A percentile compares a stretch with the other conserved stretches of the same genome.
phyloP scores from a whole-genome alignment of 306 rosid genomes.

The Medicago lupulina region DNA sequence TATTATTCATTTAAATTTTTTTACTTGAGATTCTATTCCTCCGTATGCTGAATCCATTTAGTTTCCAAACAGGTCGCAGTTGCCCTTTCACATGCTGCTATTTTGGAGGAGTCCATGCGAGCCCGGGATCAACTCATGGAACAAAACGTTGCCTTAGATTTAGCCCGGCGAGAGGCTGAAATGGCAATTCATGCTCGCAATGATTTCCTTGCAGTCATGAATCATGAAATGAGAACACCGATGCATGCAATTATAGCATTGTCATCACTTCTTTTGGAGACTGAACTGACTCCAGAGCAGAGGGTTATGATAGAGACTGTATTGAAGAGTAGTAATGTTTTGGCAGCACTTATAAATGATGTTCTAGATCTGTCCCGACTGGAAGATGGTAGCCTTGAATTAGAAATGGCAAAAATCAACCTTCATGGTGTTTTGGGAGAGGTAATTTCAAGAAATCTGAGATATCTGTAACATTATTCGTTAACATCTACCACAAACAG shows the following conservation, averaged over 20 bases:
- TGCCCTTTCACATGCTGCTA: constrained; percentile 97
- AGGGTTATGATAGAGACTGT: constrained; percentile 86
- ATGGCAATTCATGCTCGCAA: constrained; percentile 88
- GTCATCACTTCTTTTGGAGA: constrained; percentile 88
- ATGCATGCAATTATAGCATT: constrained; percentile 91
- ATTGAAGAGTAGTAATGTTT: constrained; percentile 81
- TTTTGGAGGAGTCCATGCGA: constrained; percentile 91
- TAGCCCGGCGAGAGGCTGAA: constrained; percentile 92
- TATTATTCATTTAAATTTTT: constrained; percentile 31
- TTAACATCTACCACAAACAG: constrained; percentile 4
- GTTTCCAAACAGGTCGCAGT: constrained; percentile 81
- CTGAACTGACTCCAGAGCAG: constrained; percentile 80
- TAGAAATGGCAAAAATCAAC: constrained; percentile 70
- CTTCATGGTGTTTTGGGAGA: constrained; percentile 81
- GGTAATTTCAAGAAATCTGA: constrained; percentile 45
- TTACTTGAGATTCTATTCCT: constrained; percentile 15
- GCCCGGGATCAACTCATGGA: constrained; percentile 92
- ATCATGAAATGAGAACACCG: constrained; percentile 97
- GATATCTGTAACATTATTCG: constrained; percentile 28
- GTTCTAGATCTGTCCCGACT: constrained; percentile 93
- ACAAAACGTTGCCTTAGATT: constrained; percentile 81
- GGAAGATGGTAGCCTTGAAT: constrained; percentile 92
- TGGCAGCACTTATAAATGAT: constrained; percentile 82
- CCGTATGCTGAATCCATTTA: constrained; percentile 35
- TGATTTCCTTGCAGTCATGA: constrained; percentile 93